These are phyloP conservation scores for Parmelia sp. DNA, from an alignment of 495 filamentous ascomycete species.

Conservation along the genomic window DNA sequence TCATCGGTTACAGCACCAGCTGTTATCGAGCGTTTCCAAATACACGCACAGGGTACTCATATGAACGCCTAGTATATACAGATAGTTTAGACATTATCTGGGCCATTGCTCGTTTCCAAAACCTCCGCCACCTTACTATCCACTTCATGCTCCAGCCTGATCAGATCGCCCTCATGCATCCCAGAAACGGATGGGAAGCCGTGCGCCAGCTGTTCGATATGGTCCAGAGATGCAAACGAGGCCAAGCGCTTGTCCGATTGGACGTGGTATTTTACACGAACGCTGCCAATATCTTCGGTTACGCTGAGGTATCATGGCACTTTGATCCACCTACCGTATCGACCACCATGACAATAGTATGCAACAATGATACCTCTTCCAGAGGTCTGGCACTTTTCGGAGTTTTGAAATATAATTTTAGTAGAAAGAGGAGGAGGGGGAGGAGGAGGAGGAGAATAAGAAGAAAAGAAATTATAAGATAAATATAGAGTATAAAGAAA, in stretches of 20 bases:
- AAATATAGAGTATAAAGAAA: too few relatives aligned
- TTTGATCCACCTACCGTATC: background rate
- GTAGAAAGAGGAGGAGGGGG: too few relatives aligned
- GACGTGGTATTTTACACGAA: background rate
- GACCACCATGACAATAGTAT: background rate
- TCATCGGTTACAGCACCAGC: conserved; percentile 4
- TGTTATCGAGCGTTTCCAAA: background rate
- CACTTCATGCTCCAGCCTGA: background rate
- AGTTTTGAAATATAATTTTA: too few relatives aligned
- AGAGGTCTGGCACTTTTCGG: too few relatives aligned
- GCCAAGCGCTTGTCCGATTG: background rate
- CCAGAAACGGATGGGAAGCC: background rate
- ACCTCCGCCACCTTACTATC: background rate
- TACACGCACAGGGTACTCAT: background rate
- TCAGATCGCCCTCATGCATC: background rate
- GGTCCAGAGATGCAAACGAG: background rate
- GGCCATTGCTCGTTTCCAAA: conserved; percentile 4
- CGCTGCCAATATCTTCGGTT: background rate
- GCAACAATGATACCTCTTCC: background rate
- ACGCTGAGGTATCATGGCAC: background rate
- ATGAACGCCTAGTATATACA: background rate
- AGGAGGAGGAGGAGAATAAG: too few relatives aligned
- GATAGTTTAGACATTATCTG: background rate
- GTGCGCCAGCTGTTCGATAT: background rate
- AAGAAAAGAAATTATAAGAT: too few relatives aligned